A percentile compares a stretch with the other conserved stretches of the same genome.
phyloP scores from a whole-genome alignment of 2,329 filamentous ascomycete species.

The Exophiala bonariae region DNA sequence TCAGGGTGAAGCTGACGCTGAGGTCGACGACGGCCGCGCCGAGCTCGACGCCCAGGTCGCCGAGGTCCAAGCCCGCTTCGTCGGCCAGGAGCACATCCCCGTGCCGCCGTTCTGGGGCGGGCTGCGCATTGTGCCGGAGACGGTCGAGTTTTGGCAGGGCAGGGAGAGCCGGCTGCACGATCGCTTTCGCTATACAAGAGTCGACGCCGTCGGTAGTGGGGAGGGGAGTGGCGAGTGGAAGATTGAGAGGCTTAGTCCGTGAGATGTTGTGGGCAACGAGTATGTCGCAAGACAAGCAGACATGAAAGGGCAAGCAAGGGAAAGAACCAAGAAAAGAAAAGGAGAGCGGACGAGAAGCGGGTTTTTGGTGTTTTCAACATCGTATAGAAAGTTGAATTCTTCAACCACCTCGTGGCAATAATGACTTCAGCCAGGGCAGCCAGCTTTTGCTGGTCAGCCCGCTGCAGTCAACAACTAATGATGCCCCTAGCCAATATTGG shows the following conservation, averaged over 20 bases:
- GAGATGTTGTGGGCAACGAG: conserved; percentile 2
- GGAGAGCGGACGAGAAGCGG: too few relatives aligned
- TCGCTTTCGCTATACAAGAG: conserved; percentile 79
- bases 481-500: too few relatives aligned
- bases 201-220: conserved; percentile 38
- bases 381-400: conserved; percentile 22
- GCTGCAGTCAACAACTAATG: conserved; percentile 10
- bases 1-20: conserved; percentile 33
- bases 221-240: conserved; percentile 21
- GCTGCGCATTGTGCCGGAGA: conserved; percentile 77
- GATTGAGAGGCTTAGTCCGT: conserved; percentile 29
- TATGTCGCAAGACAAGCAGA: too few relatives aligned
- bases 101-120: conserved; percentile 96
- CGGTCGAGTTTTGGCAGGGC: conserved; percentile 96
- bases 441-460: conserved; percentile 15
- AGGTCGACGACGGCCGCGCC: conserved; percentile 65
- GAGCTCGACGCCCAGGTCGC: conserved; percentile 75
- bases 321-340: too few relatives aligned
- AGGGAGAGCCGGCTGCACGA: conserved; percentile 88
- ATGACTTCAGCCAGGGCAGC: too few relatives aligned
- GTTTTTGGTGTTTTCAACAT: conserved; percentile 7
- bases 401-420: conserved; percentile 9
- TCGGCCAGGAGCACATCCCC: conserved; percentile 75
- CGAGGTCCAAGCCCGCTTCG: conserved; percentile 74
- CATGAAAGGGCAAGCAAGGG: too few relatives aligned